Percentiles rank a stretch among this genome's conserved stretches.
These are phyloP conservation scores for Zasmidium angulare DNA, from an alignment of 2,329 filamentous ascomycete genomes.

Conservation along the genomic window DNA sequence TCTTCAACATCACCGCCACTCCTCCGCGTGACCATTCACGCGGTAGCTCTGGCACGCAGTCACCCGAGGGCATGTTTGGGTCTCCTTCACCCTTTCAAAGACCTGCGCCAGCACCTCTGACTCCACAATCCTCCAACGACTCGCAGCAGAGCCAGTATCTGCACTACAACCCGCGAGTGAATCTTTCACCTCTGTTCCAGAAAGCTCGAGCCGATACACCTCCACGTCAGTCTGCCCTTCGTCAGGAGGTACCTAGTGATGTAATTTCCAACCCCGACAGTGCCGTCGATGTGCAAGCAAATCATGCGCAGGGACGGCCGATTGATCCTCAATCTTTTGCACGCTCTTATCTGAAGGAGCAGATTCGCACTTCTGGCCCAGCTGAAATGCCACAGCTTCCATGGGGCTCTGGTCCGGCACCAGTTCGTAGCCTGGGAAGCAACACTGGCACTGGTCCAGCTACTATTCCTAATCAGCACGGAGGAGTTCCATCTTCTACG, in stretches of 20 bases:
- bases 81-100: conserved; percentile 44
- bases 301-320: conserved; percentile 5
- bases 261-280: conserved; percentile 14
- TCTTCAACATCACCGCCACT: conserved; percentile 35
- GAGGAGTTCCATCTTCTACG: conserved; percentile 11
- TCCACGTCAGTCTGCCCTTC: conserved; percentile 44
- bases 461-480: conserved; percentile 5
- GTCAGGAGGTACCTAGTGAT: conserved; percentile 39
- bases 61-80: conserved; percentile 16
- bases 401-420: conserved; percentile 13
- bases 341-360: conserved; percentile 35
- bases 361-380: conserved; percentile 26
- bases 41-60: conserved; percentile 19
- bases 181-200: conserved; percentile 51
- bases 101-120: conserved; percentile 29
- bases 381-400: conserved; percentile 21
- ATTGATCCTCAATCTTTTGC: conserved; percentile 30
- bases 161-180: conserved; percentile 46
- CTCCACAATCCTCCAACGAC: conserved; percentile 27
- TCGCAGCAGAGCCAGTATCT: conserved; percentile 27
- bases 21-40: conserved; percentile 23
- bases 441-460: conserved; percentile 9
- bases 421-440: conserved; percentile 4
- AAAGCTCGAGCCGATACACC: conserved; percentile 45
- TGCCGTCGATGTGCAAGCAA: conserved; percentile 13